phyloP scores from a whole-genome alignment of 148 eudicot genomes.

The Agrostemma githago region DNA sequence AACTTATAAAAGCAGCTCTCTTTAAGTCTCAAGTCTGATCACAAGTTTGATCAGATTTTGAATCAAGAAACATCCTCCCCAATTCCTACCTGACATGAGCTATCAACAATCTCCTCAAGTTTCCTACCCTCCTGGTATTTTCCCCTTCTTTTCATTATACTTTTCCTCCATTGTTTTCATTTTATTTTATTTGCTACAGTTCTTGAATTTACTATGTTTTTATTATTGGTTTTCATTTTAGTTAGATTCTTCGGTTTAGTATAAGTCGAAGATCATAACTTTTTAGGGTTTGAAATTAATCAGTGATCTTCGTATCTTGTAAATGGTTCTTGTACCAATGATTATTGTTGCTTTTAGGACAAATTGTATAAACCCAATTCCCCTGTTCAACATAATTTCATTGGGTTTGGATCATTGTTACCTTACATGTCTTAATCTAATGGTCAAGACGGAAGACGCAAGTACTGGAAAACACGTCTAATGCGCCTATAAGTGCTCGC shows the following conservation, averaged over 20 bases:
- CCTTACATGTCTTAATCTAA: too few species aligned
- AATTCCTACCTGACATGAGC: constrained; percentile 12
- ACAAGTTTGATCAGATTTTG: not conserved
- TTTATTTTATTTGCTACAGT: not conserved
- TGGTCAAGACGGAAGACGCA: too few species aligned
- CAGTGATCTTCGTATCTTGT: not conserved
- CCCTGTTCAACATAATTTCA: not conserved
- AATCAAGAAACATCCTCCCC: not conserved
- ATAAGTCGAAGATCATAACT: not conserved
- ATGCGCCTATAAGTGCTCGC: too few species aligned
- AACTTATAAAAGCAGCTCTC: not conserved
- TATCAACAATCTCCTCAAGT: constrained; percentile 22
- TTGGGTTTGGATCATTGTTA: too few species aligned
- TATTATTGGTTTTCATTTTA: not conserved
- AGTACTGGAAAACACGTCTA: too few species aligned
- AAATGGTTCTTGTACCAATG: not conserved
- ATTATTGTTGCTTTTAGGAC: not conserved
- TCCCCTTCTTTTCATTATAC: not conserved
- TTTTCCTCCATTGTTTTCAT: not conserved
- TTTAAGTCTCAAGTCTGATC: not conserved
- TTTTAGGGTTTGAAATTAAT: not conserved
- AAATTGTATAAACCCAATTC: not conserved
- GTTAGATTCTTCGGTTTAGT: not conserved
- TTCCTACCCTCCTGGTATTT: constrained; percentile 21
- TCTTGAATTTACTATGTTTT: not conserved